A percentile compares a stretch with the other conserved stretches of the same genome.
phyloP scores from a whole-genome alignment of 2,329 filamentous ascomycete genomes.

The Monascus ruber region DNA sequence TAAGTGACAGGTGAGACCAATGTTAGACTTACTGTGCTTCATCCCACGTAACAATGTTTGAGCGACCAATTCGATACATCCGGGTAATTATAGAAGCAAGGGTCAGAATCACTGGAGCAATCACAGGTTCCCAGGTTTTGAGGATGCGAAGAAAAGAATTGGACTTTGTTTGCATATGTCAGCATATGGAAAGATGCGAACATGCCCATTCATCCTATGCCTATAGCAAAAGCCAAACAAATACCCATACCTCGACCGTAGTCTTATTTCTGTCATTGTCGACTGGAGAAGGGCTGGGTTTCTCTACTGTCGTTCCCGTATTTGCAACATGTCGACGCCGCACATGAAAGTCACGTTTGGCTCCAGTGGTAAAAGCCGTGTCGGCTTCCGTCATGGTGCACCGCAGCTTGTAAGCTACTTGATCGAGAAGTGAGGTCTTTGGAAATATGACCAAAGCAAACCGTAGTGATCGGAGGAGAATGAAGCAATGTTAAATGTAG shows the following conservation, averaged over 20 bases:
- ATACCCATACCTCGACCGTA: slow-evolving; percentile 21
- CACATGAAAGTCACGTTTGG: slow-evolving; percentile 23
- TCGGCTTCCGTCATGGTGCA: slow-evolving; percentile 21
- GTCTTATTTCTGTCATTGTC: slow-evolving; percentile 24
- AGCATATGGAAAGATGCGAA: neutral
- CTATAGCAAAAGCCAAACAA: neutral
- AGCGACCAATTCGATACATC: slow-evolving; percentile 57
- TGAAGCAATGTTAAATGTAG: too few species aligned
- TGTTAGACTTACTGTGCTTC: slow-evolving; percentile 55
- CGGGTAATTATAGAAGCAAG: slow-evolving; percentile 54
- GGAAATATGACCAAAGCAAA: too few species aligned
- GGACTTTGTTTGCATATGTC: slow-evolving; percentile 13
- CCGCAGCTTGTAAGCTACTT: too few species aligned
- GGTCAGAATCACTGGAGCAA: slow-evolving; percentile 54
- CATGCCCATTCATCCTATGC: neutral
- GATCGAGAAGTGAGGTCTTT: too few species aligned
- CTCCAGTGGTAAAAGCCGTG: slow-evolving; percentile 23
- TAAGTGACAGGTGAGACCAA: neutral
- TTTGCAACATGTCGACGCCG: slow-evolving; percentile 32
- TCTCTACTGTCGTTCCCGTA: slow-evolving; percentile 16
- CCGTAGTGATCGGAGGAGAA: too few species aligned
- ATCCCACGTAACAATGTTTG: slow-evolving; percentile 64
- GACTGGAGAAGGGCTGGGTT: slow-evolving; percentile 7
- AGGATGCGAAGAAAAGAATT: slow-evolving; percentile 27
- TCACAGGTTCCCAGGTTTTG: slow-evolving; percentile 51